These are phyloP conservation scores for Lagerstroemia speciosa DNA, from an alignment of 345 rosid species.

Conservation along the genomic window DNA sequence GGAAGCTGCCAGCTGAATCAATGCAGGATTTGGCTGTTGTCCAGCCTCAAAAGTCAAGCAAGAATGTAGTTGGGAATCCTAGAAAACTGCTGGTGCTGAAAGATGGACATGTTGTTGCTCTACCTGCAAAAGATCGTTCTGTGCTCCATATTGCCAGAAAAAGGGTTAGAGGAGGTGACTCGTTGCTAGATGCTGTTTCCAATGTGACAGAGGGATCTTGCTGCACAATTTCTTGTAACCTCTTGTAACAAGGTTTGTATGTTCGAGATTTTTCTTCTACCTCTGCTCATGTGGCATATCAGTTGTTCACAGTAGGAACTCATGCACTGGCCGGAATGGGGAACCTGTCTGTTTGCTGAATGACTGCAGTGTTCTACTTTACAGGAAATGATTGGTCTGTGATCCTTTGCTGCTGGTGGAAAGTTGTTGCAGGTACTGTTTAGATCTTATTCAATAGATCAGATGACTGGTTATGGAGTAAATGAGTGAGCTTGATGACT, in stretches of 20 bases:
- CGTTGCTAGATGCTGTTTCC: constrained; percentile 87
- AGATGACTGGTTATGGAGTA: not conserved
- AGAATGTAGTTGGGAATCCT: constrained; percentile 45
- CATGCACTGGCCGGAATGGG: not conserved
- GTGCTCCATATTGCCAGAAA: constrained; percentile 84
- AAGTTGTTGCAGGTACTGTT: constrained; percentile 84
- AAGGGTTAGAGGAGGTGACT: constrained; percentile 93
- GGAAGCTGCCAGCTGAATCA: constrained; percentile 69
- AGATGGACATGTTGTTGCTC: constrained; percentile 85
- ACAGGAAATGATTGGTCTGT: constrained; percentile 89
- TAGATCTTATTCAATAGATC: not conserved
- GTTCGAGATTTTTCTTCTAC: not conserved
- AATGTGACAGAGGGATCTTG: constrained; percentile 92
- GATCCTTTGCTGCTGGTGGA: constrained; percentile 99
- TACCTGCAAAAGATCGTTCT: constrained; percentile 67
- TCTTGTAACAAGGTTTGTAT: constrained; percentile 73
- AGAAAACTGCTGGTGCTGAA: constrained; percentile 60
- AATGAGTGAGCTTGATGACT: not conserved
- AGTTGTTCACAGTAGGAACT: not conserved
- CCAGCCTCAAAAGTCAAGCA: constrained; percentile 42
- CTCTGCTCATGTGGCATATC: not conserved
- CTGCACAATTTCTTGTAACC: constrained; percentile 89
- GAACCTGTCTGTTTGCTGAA: not conserved
- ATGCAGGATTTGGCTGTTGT: constrained; percentile 42
- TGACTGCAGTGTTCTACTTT: constrained; percentile 7